Conservation (phyloP, 2,329 filamentous ascomycete species). For the Neonectria sp. region DNA sequence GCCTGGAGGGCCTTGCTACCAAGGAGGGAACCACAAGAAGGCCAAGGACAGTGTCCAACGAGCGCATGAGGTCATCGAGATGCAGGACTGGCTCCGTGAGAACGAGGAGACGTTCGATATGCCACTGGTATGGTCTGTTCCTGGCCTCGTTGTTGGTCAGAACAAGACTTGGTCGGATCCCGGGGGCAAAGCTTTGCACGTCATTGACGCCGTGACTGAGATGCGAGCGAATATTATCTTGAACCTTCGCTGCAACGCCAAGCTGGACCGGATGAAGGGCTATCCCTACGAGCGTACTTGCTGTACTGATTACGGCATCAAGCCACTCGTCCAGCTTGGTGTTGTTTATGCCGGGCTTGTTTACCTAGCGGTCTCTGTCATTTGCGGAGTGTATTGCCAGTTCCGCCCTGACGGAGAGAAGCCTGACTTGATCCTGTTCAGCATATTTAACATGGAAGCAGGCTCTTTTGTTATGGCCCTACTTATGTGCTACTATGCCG, state of each 20-base stretch:
- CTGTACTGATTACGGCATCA: slow-evolving; percentile 62
- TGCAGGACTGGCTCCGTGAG: slow-evolving; percentile 36
- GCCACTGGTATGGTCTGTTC: slow-evolving; percentile 39
- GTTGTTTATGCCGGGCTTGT: slow-evolving; percentile 38
- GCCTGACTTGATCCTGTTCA: slow-evolving; percentile 33
- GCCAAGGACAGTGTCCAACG: slow-evolving; percentile 11
- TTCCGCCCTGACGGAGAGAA: slow-evolving; percentile 27
- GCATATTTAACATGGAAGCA: slow-evolving; percentile 41
- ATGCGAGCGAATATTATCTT: slow-evolving; percentile 61
- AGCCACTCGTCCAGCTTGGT: slow-evolving; percentile 41
- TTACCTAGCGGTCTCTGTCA: slow-evolving; percentile 37
- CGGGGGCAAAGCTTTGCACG: slow-evolving; percentile 47
- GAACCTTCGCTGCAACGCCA: slow-evolving; percentile 68
- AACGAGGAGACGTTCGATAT: slow-evolving; percentile 36
- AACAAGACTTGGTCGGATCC: slow-evolving; percentile 39
- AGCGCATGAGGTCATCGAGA: slow-evolving; percentile 32
- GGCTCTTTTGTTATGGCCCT: slow-evolving; percentile 45
- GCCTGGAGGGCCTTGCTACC: slow-evolving; percentile 41
- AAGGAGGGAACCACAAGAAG: slow-evolving; percentile 21
- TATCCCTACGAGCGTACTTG: slow-evolving; percentile 67
- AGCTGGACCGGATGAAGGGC: slow-evolving; percentile 48
- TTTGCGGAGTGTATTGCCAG: slow-evolving; percentile 28
- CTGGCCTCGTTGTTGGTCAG: slow-evolving; percentile 32
- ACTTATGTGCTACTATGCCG: slow-evolving; percentile 48
- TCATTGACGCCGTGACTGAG: slow-evolving; percentile 46